Percentiles rank a stretch among this genome's conserved stretches.
These are phyloP conservation scores for Cicer yamashitae DNA, from an alignment of 306 rosid species.

Conservation along the genomic window DNA sequence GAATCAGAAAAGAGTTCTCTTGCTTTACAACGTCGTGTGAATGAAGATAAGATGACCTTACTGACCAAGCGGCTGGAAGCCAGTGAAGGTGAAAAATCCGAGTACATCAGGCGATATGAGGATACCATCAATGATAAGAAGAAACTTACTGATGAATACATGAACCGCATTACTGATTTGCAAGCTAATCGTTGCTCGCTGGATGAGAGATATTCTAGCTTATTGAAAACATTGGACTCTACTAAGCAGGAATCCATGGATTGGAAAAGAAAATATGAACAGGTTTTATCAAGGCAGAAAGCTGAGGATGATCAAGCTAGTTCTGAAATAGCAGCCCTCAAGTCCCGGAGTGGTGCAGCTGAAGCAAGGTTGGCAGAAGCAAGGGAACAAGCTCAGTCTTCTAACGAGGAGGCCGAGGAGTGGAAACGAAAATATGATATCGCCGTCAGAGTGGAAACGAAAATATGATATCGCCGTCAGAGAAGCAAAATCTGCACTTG, in stretches of 20 bases:
- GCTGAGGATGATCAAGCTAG: constrained; percentile 77
- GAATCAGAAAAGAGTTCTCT: constrained; percentile 80
- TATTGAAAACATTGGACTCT: constrained; percentile 70
- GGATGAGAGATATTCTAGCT: constrained; percentile 70
- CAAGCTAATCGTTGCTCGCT: constrained; percentile 71
- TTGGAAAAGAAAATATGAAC: constrained; percentile 85
- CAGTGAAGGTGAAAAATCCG: constrained; percentile 73
- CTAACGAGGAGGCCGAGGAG: constrained; percentile 86
- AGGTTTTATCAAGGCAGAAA: constrained; percentile 65
- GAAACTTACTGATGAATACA: constrained; percentile 82
- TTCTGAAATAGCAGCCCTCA: constrained; percentile 80
- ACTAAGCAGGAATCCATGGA: constrained; percentile 75
- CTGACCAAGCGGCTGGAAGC: constrained; percentile 85
- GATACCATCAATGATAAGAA: constrained; percentile 86
- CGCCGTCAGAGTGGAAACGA: constrained; percentile 87
- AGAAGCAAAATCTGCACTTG: constrained; percentile 85
- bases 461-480: constrained; percentile 73
- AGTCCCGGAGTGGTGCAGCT: constrained; percentile 71
- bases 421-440: constrained; percentile 83
- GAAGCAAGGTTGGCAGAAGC: constrained; percentile 90
- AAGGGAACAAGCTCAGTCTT: constrained; percentile 77
- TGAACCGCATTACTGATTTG: constrained; percentile 75
- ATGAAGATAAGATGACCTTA: constrained; percentile 75
- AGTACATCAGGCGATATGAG: constrained; percentile 83
- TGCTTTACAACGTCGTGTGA: constrained; percentile 66